Evolutionary conservation across 306 rosid species (phyloP), one percentile per base, ranked within the genome.

Genomic region (Cyclanthera cordifolia): DNA sequence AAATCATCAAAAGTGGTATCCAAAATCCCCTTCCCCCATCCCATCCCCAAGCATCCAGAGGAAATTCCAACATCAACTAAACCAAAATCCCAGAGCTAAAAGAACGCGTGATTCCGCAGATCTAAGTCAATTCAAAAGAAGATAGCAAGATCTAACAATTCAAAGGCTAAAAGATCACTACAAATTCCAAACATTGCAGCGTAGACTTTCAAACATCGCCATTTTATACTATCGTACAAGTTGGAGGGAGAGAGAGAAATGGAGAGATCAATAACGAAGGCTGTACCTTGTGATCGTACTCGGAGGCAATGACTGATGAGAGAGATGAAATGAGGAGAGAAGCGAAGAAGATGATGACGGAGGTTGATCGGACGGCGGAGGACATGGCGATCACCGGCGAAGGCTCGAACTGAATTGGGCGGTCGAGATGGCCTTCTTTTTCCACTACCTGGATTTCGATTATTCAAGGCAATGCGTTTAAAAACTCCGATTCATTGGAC

Each of bases 211-310:
- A 25, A 23, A 19, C 41, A 23, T 30, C 46, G n/a, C 41, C 50
- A 48, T 66, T 47, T 48, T 20, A 17, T n/a, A 52, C n/a, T 51
- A 12, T 51, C 39, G 49, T 53, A 11, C 64, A 51, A 73, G 53
- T 25, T 12, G 24, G 45, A 24, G 5, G 43, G 30, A 45, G 32
- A n/a, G n/a, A n/a, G 32, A 43, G 67, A 77, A 58, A 21, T 43
- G 51, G 19, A 45, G 17, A 21, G 76, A 67, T 34, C 59, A n/a
- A 43, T 71, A 37, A 19, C 8, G 37, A 47, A 59, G 68, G 52
- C 60, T 50, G 76, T 76, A 90, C 99, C 95, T 71, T 90, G 84
- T 94, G 99, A 86, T 94, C 99, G 51, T 95, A 78, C 70, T 94
- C 99, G 53, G 96, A 78, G 70, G 96, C 95, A 75, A 84, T 59